Conservation (phyloP, 352 stramenopile genomes). For the Aphanomyces euteiches region DNA sequence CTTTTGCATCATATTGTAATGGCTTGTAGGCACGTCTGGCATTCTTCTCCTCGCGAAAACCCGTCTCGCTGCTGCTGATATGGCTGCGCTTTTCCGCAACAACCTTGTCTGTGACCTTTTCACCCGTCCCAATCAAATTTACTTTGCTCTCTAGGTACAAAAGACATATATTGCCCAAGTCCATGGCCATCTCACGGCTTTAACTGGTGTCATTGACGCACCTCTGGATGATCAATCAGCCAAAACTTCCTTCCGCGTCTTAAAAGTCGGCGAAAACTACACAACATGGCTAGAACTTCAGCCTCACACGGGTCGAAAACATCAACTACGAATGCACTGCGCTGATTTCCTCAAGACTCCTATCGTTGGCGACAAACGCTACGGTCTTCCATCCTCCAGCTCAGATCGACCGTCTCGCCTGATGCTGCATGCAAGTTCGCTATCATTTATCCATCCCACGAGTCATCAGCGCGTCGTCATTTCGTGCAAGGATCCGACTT, state of each 20-base stretch:
- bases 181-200: not conserved
- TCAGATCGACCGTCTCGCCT: not conserved
- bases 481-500: not conserved
- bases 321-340: constrained; percentile 28
- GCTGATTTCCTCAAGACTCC: constrained; percentile 6
- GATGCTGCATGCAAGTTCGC: constrained; percentile 9
- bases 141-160: constrained; percentile 15
- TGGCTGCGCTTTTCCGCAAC: constrained; percentile 21
- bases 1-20: not conserved
- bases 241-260: not conserved
- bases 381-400: not conserved
- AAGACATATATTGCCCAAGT: constrained; percentile 27
- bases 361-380: constrained; percentile 18
- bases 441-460: constrained; percentile 13
- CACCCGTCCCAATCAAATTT: not conserved
- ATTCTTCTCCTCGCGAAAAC: constrained; percentile 25
- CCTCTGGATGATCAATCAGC: constrained; percentile 12
- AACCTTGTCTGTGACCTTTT: not conserved
- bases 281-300: constrained; percentile 28
- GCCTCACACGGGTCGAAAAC: constrained; percentile 28
- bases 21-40: constrained; percentile 16
- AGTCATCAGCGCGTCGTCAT: not conserved
- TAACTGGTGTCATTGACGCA: not conserved
- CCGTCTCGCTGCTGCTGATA: constrained; percentile 18
- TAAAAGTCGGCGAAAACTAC: not conserved